Conservation (phyloP, 768 basidiomycete species). For the Strobilomyces echinocephalus region DNA sequence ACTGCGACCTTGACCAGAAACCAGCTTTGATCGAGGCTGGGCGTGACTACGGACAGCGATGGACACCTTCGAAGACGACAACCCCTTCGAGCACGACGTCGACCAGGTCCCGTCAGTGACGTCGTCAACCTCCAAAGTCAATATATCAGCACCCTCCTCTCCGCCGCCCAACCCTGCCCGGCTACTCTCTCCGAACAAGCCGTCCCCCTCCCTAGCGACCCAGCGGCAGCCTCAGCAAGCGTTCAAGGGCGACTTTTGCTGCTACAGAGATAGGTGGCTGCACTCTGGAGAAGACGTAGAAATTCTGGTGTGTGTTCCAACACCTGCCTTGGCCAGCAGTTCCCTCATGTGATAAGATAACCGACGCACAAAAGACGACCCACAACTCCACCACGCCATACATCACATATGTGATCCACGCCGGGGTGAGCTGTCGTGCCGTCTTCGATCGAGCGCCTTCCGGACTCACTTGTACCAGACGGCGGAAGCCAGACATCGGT, state of each 20-base stretch:
- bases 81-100: conserved; percentile 54
- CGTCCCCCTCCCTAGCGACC: conserved; percentile 53
- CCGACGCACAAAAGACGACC: conserved; percentile 93
- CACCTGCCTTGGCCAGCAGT: neutral
- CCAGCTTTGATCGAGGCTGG: neutral
- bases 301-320: conserved; percentile 55
- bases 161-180: conserved; percentile 42
- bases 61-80: conserved; percentile 57
- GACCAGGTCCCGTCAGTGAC: conserved; percentile 34
- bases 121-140: conserved; percentile 34
- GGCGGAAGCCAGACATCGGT: conserved; percentile 80
- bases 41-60: conserved; percentile 7
- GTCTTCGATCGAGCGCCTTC: conserved; percentile 3
- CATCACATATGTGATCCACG: conserved; percentile 88
- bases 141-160: conserved; percentile 51
- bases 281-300: conserved; percentile 82
- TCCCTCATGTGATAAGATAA: conserved; percentile 55
- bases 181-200: conserved; percentile 45
- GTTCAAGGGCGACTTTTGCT: conserved; percentile 78
- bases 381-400: conserved; percentile 85
- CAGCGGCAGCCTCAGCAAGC: conserved; percentile 48
- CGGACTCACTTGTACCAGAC: conserved; percentile 43
- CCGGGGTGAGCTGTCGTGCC: conserved; percentile 58
- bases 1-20: neutral
- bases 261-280: conserved; percentile 66